Percentiles rank a stretch among this genome's conserved stretches.
These are phyloP conservation scores for Backusella luteola DNA, from an alignment of 192 early-diverging fungal species.

Conservation along the genomic window DNA sequence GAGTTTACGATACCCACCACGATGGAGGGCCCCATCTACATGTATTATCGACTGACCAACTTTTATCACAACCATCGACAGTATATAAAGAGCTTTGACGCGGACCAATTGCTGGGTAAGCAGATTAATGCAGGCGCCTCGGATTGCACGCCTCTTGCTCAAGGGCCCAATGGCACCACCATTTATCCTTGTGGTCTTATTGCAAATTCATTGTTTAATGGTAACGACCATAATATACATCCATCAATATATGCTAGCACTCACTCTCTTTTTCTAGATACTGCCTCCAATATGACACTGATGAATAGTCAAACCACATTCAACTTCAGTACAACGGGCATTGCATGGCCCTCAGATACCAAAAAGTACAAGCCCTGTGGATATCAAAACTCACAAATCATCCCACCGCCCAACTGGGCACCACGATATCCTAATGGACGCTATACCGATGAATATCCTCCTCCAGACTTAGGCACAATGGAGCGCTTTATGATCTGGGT, in stretches of 20 bases:
- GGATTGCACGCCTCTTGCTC: conserved; percentile 34
- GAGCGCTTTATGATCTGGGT: conserved; percentile 96
- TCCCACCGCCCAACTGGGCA: conserved; percentile 86
- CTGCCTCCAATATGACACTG: conserved; percentile 18
- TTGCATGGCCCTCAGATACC: conserved; percentile 86
- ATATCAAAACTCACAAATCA: conserved; percentile 52
- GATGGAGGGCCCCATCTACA: conserved; percentile 76
- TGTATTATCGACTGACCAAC: conserved; percentile 94
- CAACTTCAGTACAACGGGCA: conserved; percentile 57
- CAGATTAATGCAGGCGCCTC: conserved; percentile 19
- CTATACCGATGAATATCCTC: conserved; percentile 42
- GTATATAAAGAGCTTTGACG: conserved; percentile 81
- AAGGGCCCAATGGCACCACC: conserved; percentile 32
- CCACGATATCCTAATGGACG: conserved; percentile 54
- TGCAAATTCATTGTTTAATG: conserved; percentile 88
- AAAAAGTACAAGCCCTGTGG: conserved; percentile 65
- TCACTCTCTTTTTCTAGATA: conserved; percentile 10
- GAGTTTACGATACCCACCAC: conserved; percentile 63
- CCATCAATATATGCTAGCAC: background rate
- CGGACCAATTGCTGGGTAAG: conserved; percentile 71
- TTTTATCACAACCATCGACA: conserved; percentile 95
- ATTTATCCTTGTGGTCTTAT: conserved; percentile 93
- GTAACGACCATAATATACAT: conserved; percentile 24
- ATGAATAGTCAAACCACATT: conserved; percentile 33
- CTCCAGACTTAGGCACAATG: conserved; percentile 63